Conservation (phyloP, 192 early-diverging fungal genomes). For the Coemansia sp. region DNA sequence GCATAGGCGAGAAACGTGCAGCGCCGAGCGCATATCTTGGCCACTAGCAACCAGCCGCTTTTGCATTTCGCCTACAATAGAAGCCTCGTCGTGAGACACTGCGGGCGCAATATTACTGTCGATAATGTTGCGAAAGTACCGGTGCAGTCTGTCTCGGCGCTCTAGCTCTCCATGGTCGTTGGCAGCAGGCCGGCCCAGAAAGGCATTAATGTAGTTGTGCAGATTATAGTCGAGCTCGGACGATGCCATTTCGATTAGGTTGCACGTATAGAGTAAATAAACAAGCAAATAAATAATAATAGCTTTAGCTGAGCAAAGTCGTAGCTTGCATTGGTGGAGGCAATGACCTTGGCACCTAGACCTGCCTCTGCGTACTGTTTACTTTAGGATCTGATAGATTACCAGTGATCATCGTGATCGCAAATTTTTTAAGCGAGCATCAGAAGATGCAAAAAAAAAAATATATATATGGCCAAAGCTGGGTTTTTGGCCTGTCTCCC, state of each 20-base stretch:
- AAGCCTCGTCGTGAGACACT: conserved; percentile 19
- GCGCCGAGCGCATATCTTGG: conserved; percentile 26
- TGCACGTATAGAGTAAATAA: conserved; percentile 10
- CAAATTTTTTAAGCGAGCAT: conserved; percentile 12
- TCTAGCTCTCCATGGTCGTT: conserved; percentile 23
- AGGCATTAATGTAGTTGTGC: conserved; percentile 45
- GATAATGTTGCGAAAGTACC: conserved; percentile 41
- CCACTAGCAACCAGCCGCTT: conserved; percentile 24
- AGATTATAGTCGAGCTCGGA: conserved; percentile 41
- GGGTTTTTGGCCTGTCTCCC: background rate
- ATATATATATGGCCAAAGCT: conserved; percentile 3
- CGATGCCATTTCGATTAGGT: conserved; percentile 7
- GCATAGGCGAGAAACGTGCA: conserved; percentile 34
- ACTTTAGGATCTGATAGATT: background rate
- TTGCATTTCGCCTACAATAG: conserved; percentile 37
- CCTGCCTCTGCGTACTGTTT: background rate
- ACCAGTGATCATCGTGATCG: background rate
- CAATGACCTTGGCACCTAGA: background rate
- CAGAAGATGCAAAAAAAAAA: conserved; percentile 15
- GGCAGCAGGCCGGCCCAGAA: conserved; percentile 19
- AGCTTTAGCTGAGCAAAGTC: background rate
- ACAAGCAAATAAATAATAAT: background rate
- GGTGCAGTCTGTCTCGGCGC: conserved; percentile 23
- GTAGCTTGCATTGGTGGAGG: background rate
- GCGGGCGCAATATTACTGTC: conserved; percentile 42